Base-by-base conservation (phyloP, 306 rosid species). In the Glycine latifolia region DNA sequence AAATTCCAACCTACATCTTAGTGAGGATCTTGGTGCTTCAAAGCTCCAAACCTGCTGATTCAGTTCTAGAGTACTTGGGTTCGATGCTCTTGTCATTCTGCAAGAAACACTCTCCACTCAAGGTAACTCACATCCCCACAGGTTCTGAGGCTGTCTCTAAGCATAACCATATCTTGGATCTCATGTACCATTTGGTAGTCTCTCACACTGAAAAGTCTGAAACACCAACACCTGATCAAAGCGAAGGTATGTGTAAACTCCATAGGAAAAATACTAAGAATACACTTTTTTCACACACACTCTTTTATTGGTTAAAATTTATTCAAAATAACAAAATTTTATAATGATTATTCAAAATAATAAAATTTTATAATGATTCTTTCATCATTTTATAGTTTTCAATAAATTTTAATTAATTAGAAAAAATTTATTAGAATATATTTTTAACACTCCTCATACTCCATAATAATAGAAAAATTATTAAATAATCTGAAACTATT, bases 151-250 rank as follows among this genome's bases (percentile, higher is more conserved):
- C 53, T n/a, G 48, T 66, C 17, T 48, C 76, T 8, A 74, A 67
- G 14, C 85, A 66, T 7, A 1, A 11, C 33, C 89, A 86, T 86
- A 5, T 83, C 20, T 46, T 86, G 83, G 85, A 44, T 58, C 83
- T 83, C 67, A 12, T 86, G 70, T 82, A 79, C 79, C 58, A 78
- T 33, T 75, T 82, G 58, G 56, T 79, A 16, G 31, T 71, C 1
- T 71, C 79, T 60, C 35, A 13, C 4, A 4, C 8, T 4, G 53
- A 33, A 73, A 50, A 72, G 26, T 14, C 11, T 6, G 59, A 68
- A 55, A 47, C 13, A 55, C 46, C 15, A 8, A 11, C 8, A 41
- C 48, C 71, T 65, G 33, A 7, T 7, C n/a, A 53, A 16, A 7
- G 8, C 3, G 20, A 78, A 78, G 74, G 53, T 66, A 39, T 16